Conservation (phyloP, 768 basidiomycete genomes). For the Leccinum boreale region DNA sequence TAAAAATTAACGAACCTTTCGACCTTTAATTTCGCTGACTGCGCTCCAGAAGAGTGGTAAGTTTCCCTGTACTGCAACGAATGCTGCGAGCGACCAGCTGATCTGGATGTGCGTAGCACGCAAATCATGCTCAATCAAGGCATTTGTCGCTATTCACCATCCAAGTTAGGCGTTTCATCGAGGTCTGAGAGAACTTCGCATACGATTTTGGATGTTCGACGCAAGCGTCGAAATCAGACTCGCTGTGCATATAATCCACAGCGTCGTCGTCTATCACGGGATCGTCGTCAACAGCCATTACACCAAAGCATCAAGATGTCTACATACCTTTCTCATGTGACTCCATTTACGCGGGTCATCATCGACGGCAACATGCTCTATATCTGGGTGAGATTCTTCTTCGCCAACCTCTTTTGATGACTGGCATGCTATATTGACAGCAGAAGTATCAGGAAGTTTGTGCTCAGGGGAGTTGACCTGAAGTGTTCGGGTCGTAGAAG, state of each 20-base stretch:
- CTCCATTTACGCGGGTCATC: constrained; percentile 67
- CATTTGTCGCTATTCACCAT: constrained; percentile 51
- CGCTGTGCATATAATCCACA: constrained; percentile 28
- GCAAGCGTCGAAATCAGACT: constrained; percentile 24
- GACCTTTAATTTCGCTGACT: constrained; percentile 70
- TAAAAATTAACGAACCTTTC: constrained; percentile 47
- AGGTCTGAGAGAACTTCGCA: constrained; percentile 2
- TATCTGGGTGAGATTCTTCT: constrained; percentile 22
- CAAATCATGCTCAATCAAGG: constrained; percentile 55
- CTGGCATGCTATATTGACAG: neutral
- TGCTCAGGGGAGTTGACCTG: neutral
- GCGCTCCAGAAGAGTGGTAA: constrained; percentile 68
- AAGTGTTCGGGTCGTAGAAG: neutral
- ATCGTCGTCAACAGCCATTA: neutral
- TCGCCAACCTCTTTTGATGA: constrained; percentile 1
- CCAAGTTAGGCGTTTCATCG: neutral
- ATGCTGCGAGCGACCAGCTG: constrained; percentile 66
- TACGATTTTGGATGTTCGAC: constrained; percentile 30
- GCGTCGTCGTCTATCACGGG: constrained; percentile 17
- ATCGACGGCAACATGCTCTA: constrained; percentile 40
- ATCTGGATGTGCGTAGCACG: constrained; percentile 60
- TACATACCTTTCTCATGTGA: constrained; percentile 47
- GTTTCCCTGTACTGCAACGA: constrained; percentile 68
- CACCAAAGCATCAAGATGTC: neutral
- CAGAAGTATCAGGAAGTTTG: neutral